These are phyloP conservation scores for Barnettozyma botsteinii DNA, from an alignment of 805 yeast genomes.

Conservation along the genomic window DNA sequence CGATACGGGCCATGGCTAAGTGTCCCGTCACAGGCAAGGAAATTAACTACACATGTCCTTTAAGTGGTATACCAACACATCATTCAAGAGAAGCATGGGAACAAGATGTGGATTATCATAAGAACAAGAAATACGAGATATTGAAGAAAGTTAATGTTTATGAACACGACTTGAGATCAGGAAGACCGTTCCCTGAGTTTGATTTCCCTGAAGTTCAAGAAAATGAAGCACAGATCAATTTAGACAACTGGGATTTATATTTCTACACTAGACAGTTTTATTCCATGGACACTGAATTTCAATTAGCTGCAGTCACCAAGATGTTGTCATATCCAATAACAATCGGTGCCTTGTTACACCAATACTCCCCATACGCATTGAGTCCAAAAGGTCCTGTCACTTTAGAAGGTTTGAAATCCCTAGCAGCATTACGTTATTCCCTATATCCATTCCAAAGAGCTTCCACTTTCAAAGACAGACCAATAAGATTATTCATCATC, in stretches of 20 bases:
- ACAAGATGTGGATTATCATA: constrained; percentile 67
- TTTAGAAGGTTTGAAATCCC: constrained; percentile 86
- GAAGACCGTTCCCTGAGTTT: constrained; percentile 92
- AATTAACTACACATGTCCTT: constrained; percentile 83
- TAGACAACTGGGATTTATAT: constrained; percentile 86
- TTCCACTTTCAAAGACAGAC: constrained; percentile 69
- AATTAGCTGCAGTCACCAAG: constrained; percentile 91
- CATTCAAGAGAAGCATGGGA: constrained; percentile 89
- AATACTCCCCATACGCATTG: constrained; percentile 75
- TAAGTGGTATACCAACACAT: constrained; percentile 95
- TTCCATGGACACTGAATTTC: constrained; percentile 96
- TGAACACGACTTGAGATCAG: constrained; percentile 93
- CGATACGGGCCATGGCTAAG: constrained; percentile 76
- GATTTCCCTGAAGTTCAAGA: constrained; percentile 83
- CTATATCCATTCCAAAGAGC: constrained; percentile 63
- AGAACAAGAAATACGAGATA: constrained; percentile 56
- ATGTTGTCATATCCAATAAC: constrained; percentile 92
- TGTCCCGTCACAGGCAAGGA: constrained; percentile 86
- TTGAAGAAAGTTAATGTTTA: constrained; percentile 84
- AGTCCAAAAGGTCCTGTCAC: constrained; percentile 85
- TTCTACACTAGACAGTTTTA: constrained; percentile 88
- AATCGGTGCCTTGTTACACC: constrained; percentile 76
- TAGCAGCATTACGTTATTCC: constrained; percentile 89
- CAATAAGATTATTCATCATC: constrained; percentile 80
- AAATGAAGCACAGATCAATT: constrained; percentile 67